Evolutionary conservation across 768 basidiomycete species (phyloP), one percentile per base, ranked within the genome.

Genomic region (Xerocomus spinulosus): DNA sequence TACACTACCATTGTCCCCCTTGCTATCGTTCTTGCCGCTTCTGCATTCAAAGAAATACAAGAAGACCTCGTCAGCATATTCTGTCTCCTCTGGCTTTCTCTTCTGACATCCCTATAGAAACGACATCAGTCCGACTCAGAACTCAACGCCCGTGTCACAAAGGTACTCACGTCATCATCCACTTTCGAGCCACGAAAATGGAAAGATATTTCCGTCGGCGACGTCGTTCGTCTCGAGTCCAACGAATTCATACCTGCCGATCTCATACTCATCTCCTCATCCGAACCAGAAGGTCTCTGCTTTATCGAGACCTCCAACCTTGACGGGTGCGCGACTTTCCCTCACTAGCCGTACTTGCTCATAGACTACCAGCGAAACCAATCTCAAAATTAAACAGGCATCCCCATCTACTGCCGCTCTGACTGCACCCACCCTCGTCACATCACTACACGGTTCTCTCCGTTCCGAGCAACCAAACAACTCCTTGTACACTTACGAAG

Each of bases 281-380:
- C 88, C 63, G 96, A 99, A 66, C 96, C 96, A 1, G 96, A 99
- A 63, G 93, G 96, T 0, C 73, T 98, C 38, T 97, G 95, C 56
- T 99, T 97, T 63, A 91, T 98, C 52, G 96, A 99, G 68, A 99
- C 96, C 0, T 88, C 90, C 7, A 99, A 99, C 66, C 77, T 99
- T 23, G 96, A 99, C 60, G 96, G 95, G 92, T 94, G 74, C 55
- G 70, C 55, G 14, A 30, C 8, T 5, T n/a, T 26, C 15, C 49
- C 1, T 18, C 3, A 3, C 13, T 1, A 2, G 3, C 15, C 21
- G 1, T 39, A 29, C 26, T 14, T 1, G 41, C 51, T 58, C 25
- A 46, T 7, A 1, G 38, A 14, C 20, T 10, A 10, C 1, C 57
- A 92, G 92, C 21, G 96, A 98, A 72, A 99, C 96, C 4, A 98